A percentile compares a stretch with the other conserved stretches of the same genome.
phyloP scores from a whole-genome alignment of 768 basidiomycete genomes.

The Russula griseocarnosa region DNA sequence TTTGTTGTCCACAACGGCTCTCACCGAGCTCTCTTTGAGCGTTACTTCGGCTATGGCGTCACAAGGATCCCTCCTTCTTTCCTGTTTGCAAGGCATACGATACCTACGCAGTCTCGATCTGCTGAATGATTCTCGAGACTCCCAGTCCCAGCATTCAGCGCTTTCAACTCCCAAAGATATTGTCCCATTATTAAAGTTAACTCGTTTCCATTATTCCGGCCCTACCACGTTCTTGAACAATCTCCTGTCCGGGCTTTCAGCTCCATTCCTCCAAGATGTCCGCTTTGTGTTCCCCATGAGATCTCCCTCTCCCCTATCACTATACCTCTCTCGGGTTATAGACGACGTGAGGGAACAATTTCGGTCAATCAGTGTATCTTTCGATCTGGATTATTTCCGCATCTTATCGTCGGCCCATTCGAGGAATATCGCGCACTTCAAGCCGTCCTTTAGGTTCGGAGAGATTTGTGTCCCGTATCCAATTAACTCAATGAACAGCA shows the following conservation, averaged over 20 bases:
- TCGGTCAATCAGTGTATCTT: neutral
- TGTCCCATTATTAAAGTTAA: neutral
- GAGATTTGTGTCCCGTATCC: neutral
- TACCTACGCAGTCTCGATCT: neutral
- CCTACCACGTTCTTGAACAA: neutral
- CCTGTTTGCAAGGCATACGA: neutral
- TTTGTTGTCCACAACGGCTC: conserved; percentile 8
- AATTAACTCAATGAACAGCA: neutral
- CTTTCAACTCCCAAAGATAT: too few relatives aligned
- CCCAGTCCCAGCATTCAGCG: too few relatives aligned
- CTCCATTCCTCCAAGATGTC: conserved; percentile 2
- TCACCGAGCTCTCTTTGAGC: neutral
- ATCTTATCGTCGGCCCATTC: neutral
- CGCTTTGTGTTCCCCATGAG: rapidly evolving
- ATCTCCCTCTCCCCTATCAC: neutral
- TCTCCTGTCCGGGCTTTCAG: neutral
- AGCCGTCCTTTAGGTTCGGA: neutral
- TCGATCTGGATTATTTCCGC: rapidly evolving
- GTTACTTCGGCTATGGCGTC: too few relatives aligned
- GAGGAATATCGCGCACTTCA: too few relatives aligned
- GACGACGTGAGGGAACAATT: neutral
- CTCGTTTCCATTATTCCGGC: neutral
- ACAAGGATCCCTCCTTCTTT: too few relatives aligned
- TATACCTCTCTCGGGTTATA: neutral
- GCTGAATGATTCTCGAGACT: rapidly evolving